Evolutionary conservation across 2,329 filamentous ascomycete genomes (phyloP), one percentile per base, ranked within the genome.

Genomic region (Colletotrichum godetiae): DNA sequence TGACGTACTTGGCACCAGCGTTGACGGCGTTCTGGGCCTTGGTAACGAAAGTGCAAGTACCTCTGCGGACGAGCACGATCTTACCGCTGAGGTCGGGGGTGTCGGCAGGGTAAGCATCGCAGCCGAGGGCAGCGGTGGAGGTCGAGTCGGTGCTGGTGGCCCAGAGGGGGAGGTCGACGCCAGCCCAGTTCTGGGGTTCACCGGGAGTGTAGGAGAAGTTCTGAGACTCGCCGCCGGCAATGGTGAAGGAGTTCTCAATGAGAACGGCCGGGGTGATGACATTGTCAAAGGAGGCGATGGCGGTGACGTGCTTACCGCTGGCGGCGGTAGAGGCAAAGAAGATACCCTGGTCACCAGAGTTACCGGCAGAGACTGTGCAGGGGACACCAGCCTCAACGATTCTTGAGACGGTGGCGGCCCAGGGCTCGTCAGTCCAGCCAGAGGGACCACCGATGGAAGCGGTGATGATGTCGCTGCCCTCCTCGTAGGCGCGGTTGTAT

Each of bases 21-120:
- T 83, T 85, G 2, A 82, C 86, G 5, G 88, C 88, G 71, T 90
- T 88, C 53, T 82, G 77, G 2, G 86, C 86, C 82, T 92, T 92
- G 13, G 84, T 76, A 2, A 83, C 82, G 72, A 91, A 91, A 0
- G 84, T 84, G 79, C 91, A 92, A 10, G 81, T 86, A 61, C 90
- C 90, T 29, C 90, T 87, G 59, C 88, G 88, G 52, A 93, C 83
- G 10, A 93, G 86, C 4, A 91, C 90, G 49, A 93, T 87, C 62
- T 88, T 83, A 29, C 83, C 83, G 57, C 87, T 87, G 19, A 93
- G 83, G 75, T 92, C 87, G 1, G 90, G 89, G 0, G 88, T 90
- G 72, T 84, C 82, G 15, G 81, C 84, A 2, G 89, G 88, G 52
- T 87, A 85, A 8, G 87, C 79, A 2, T 84, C 78, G 77, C 91